These are phyloP conservation scores for Larix kaempferi DNA, from an alignment of 75 land plant species.

Conservation along the genomic window DNA sequence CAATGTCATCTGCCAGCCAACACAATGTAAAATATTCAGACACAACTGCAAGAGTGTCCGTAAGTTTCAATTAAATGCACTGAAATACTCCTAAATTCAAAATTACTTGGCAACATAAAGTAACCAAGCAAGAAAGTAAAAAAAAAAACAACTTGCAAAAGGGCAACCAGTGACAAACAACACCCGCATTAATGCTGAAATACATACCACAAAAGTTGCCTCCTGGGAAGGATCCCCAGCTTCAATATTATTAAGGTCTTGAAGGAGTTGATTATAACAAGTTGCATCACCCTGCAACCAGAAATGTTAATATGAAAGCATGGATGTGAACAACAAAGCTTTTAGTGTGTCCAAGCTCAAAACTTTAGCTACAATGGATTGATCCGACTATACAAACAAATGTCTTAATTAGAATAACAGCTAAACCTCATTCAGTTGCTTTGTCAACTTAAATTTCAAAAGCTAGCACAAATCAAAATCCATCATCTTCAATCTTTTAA, in stretches of 20 bases:
- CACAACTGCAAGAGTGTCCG: background rate
- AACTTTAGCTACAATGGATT: too few species aligned
- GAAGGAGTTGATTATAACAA: background rate
- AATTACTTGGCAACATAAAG: background rate
- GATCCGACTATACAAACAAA: too few species aligned
- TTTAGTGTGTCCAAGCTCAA: too few species aligned
- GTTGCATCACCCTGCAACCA: slow-evolving; percentile 11
- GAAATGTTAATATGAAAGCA: background rate
- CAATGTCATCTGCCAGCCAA: slow-evolving; percentile 35
- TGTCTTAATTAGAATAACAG: too few species aligned
- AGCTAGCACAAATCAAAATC: too few species aligned
- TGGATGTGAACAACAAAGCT: too few species aligned
- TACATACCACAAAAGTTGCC: slow-evolving; percentile 7
- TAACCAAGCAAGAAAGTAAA: background rate
- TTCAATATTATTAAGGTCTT: slow-evolving; percentile 3
- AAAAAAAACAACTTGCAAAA: background rate
- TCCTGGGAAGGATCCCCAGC: slow-evolving; percentile 1
- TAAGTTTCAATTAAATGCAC: background rate
- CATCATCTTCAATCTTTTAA: too few species aligned
- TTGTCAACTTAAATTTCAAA: too few species aligned
- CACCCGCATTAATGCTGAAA: background rate
- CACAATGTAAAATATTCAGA: background rate
- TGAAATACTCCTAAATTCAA: background rate
- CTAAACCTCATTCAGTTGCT: too few species aligned
- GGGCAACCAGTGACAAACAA: background rate